Percentiles rank a stretch among this genome's conserved stretches.
Conservation (phyloP, 73 alveolate species). For the Paramecium sexaurelia region DNA sequence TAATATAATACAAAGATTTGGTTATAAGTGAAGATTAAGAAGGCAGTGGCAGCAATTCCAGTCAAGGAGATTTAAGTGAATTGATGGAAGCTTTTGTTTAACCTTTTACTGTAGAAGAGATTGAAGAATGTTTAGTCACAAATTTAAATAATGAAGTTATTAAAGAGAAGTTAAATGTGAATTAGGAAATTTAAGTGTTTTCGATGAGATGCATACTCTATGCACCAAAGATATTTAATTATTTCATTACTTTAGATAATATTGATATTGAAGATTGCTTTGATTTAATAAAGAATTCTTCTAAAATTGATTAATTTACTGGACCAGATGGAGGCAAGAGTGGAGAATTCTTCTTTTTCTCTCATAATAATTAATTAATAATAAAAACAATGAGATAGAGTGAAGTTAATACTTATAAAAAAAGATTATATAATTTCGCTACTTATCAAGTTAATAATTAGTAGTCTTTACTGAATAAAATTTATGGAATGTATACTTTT, state of each 20-base stretch:
- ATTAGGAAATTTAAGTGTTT: background rate
- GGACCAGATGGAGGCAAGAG: slow-evolving; percentile 87
- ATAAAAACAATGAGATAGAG: slow-evolving; percentile 91
- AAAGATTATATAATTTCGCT: slow-evolving; percentile 75
- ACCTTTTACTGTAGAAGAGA: background rate
- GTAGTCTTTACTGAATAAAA: slow-evolving; percentile 84
- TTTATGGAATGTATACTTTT: slow-evolving; percentile 93
- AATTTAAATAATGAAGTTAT: background rate
- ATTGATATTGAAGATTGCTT: slow-evolving; percentile 57
- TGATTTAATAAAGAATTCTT: slow-evolving; percentile 64
- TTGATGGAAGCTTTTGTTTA: background rate
- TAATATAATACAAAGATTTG: background rate
- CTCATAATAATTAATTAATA: slow-evolving; percentile 91
- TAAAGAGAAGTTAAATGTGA: background rate
- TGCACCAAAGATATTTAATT: slow-evolving; percentile 36
- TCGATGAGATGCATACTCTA: background rate
- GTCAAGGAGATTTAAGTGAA: slow-evolving; percentile 21
- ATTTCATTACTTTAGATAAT: slow-evolving; percentile 4
- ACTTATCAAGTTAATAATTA: slow-evolving; percentile 75
- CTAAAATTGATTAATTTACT: slow-evolving; percentile 65
- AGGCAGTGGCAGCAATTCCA: background rate
- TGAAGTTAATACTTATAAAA: slow-evolving; percentile 79
- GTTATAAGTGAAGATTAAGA: background rate
- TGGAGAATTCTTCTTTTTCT: slow-evolving; percentile 96
- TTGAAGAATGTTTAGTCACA: slow-evolving; percentile 11